Percentiles rank a stretch among this genome's conserved stretches.
Evolutionary conservation across 108 stramenopile genomes (phyloP).

Genomic region (Asterionellopsis glacialis): DNA sequence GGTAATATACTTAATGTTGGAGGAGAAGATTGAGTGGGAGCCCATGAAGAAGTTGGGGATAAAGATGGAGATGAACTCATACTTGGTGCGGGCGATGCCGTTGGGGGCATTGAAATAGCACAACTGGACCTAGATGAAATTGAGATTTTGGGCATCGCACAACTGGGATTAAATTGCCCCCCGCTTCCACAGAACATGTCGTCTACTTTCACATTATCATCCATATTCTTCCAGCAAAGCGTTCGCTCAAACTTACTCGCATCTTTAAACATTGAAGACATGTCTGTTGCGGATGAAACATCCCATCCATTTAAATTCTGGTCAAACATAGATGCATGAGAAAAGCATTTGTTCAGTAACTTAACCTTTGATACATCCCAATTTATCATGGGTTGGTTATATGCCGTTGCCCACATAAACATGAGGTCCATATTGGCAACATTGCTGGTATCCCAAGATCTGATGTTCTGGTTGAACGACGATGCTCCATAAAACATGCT

Average conservation of each 20-base stretch:
- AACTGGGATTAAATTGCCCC: no score
- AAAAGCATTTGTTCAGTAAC: no score
- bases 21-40: no score
- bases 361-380: conserved; percentile 27
- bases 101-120: no score
- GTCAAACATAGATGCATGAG: no score
- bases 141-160: no score
- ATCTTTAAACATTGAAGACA: conserved; percentile 15
- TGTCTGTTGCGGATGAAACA: conserved; percentile 1
- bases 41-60: no score
- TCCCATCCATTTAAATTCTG: neutral
- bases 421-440: conserved; percentile 14
- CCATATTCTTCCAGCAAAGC: conserved; percentile 6
- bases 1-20: no score
- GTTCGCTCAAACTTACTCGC: conserved; percentile 23
- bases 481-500: conserved; percentile 19
- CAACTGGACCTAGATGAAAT: no score
- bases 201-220: neutral
- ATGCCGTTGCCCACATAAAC: conserved; percentile 13
- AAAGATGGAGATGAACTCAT: no score
- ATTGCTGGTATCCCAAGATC: conserved; percentile 15
- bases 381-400: conserved; percentile 1
- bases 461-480: conserved; percentile 4
- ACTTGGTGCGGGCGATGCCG: no score
- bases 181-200: conserved; percentile 17